These are phyloP conservation scores for Arabis alpina DNA, from an alignment of 345 rosid species.

Conservation along the genomic window DNA sequence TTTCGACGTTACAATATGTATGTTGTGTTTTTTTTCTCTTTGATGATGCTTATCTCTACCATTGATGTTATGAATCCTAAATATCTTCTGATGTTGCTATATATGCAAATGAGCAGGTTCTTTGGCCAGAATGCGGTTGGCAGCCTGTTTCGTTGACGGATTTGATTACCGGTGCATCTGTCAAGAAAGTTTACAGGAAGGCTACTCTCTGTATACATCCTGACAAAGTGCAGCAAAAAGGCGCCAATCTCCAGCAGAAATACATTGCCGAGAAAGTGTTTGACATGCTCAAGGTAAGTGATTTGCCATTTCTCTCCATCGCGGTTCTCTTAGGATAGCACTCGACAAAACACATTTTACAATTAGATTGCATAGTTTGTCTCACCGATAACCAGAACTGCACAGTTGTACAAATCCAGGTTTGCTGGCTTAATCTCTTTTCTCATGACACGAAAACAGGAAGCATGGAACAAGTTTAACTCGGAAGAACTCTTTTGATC, in stretches of 20 bases:
- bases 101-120: conserved; percentile 62
- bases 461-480: conserved; percentile 91
- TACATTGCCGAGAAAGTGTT: conserved; percentile 95
- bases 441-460: conserved; percentile 47
- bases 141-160: conserved; percentile 93
- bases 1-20: conserved; percentile 94
- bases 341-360: not conserved
- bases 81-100: not conserved
- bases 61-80: conserved; percentile 6
- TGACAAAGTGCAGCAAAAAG: conserved; percentile 99
- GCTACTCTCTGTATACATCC: conserved; percentile 97
- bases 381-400: too few species aligned
- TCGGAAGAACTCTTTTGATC: conserved; percentile 78
- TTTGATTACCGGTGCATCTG: conserved; percentile 78
- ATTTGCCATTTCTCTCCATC: not conserved
- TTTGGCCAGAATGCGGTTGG: conserved; percentile 99
- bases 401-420: not conserved
- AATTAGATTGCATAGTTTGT: conserved; percentile 7
- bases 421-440: not conserved
- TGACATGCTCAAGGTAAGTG: conserved; percentile 89
- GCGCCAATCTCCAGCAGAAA: conserved; percentile 95
- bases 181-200: conserved; percentile 85
- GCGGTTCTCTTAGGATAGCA: not conserved
- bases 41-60: conserved; percentile 3
- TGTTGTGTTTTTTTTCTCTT: conserved; percentile 32